Conservation (phyloP, 306 rosid genomes). For the Gleditsia sinensis region DNA sequence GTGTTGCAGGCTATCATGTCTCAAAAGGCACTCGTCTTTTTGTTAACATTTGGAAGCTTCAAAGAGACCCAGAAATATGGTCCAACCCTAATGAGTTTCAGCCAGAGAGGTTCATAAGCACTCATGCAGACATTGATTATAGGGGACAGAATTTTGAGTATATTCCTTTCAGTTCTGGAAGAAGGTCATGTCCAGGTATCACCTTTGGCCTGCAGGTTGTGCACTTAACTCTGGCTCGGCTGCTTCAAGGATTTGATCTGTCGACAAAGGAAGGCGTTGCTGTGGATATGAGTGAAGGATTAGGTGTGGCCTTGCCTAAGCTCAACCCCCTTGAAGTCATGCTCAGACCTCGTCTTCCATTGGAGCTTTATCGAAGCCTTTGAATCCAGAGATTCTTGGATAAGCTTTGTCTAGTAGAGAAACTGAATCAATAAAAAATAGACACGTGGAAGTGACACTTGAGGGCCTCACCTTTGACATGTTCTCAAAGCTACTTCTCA, state of each 20-base stretch:
- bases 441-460: too few relatives aligned
- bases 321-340: slow-evolving; percentile 27
- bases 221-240: slow-evolving; percentile 45
- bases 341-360: slow-evolving; percentile 44
- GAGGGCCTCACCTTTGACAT: too few relatives aligned
- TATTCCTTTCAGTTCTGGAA: slow-evolving; percentile 46
- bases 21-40: slow-evolving; percentile 47
- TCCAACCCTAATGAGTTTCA: slow-evolving; percentile 42
- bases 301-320: slow-evolving; percentile 51
- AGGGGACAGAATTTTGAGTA: slow-evolving; percentile 30
- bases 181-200: slow-evolving; percentile 50
- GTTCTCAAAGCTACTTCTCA: too few relatives aligned
- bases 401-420: too few relatives aligned
- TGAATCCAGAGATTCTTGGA: background rate
- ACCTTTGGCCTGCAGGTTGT: slow-evolving; percentile 44
- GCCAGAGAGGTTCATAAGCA: slow-evolving; percentile 44
- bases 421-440: too few relatives aligned
- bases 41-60: slow-evolving; percentile 44
- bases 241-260: slow-evolving; percentile 50
- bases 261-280: background rate
- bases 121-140: slow-evolving; percentile 17
- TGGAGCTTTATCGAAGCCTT: slow-evolving; percentile 38
- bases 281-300: slow-evolving; percentile 51
- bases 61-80: slow-evolving; percentile 45
- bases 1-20: slow-evolving; percentile 37